A percentile compares a stretch with the other conserved stretches of the same genome.
These are phyloP conservation scores for Pythium graminicola DNA, from an alignment of 352 stramenopile species.

Conservation along the genomic window DNA sequence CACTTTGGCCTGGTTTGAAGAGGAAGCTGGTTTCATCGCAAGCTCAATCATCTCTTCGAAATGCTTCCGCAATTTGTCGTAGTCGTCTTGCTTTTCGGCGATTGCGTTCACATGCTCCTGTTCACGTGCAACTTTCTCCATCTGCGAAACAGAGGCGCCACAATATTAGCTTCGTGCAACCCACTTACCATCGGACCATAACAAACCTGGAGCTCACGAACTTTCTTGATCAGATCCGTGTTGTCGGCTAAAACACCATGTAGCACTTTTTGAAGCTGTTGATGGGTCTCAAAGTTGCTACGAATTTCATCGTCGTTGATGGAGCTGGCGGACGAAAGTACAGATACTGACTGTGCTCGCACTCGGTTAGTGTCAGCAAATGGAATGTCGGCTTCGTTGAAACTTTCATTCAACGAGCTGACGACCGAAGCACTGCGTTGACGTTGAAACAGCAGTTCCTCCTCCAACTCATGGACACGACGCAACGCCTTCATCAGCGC, in stretches of 20 bases:
- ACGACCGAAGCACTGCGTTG: slow-evolving; percentile 10
- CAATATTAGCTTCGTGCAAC: slow-evolving; percentile 1
- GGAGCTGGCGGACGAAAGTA: slow-evolving; percentile 1
- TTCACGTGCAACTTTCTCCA: slow-evolving; percentile 17
- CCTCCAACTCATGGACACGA: slow-evolving; percentile 22
- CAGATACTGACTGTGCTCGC: slow-evolving; percentile 14
- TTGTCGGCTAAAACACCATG: slow-evolving; percentile 51
- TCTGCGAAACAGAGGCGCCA: slow-evolving; percentile 21
- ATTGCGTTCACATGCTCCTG: slow-evolving; percentile 35
- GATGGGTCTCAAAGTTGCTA: slow-evolving; percentile 12
- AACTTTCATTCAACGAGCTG: slow-evolving; percentile 13
- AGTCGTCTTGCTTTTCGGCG: slow-evolving; percentile 33
- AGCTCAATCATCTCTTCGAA: slow-evolving; percentile 20
- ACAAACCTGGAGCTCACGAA: slow-evolving; percentile 56
- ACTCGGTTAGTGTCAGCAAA: slow-evolving; percentile 4
- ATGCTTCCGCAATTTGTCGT: slow-evolving; percentile 28
- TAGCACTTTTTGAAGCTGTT: slow-evolving; percentile 42
- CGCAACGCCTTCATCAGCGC: slow-evolving; percentile 8
- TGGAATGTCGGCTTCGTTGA: slow-evolving; percentile 3
- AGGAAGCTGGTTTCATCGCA: slow-evolving; percentile 15
- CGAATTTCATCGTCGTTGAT: slow-evolving; percentile 12
- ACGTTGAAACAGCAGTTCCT: slow-evolving; percentile 13
- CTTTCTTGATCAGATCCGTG: slow-evolving; percentile 49
- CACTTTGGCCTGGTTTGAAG: slow-evolving; percentile 22
- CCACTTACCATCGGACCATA: too few relatives aligned